These are phyloP conservation scores for Apiotrichum gracile DNA, from an alignment of 1,284 basidiomycete genomes.

Conservation along the genomic window DNA sequence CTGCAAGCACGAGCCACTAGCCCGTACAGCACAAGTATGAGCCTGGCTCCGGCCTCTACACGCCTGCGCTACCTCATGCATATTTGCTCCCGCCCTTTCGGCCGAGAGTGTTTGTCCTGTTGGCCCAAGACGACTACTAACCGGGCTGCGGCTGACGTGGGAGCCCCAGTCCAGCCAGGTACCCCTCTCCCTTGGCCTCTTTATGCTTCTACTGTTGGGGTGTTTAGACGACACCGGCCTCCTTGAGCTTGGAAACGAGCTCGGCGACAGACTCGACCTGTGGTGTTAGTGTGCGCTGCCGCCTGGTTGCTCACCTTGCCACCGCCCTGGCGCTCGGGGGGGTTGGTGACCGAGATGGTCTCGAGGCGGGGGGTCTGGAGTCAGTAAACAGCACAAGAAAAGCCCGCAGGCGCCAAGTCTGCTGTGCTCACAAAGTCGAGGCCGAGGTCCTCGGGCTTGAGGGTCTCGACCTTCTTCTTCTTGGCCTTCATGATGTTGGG, in stretches of 20 bases:
- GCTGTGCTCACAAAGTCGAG: slow-evolving; percentile 42
- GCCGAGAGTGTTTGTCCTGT: not conserved
- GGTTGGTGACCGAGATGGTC: slow-evolving; percentile 84
- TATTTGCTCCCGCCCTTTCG: not conserved
- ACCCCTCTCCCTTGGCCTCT: not conserved
- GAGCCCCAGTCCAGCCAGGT: not conserved
- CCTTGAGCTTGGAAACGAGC: slow-evolving; percentile 82
- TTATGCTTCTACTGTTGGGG: not conserved
- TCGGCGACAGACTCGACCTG: slow-evolving; percentile 82
- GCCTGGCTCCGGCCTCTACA: too few relatives aligned
- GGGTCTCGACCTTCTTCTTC: slow-evolving; percentile 92
- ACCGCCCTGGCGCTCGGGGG: slow-evolving; percentile 84
- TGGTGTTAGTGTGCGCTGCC: not conserved
- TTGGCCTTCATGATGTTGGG: slow-evolving; percentile 99
- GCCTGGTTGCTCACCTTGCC: slow-evolving; percentile 63
- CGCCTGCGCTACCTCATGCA: not conserved
- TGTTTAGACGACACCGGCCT: slow-evolving; percentile 64
- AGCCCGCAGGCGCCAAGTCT: too few relatives aligned
- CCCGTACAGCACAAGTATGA: too few relatives aligned
- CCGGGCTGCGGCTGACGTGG: not conserved
- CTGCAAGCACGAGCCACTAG: too few relatives aligned
- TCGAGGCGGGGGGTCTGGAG: slow-evolving; percentile 63
- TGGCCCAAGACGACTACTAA: not conserved
- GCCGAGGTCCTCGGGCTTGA: slow-evolving; percentile 74
- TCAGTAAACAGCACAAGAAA: slow-evolving; percentile 13